Evolutionary conservation across 2,329 filamentous ascomycete species (phyloP).

Genomic region (Aureobasidium uvarum): DNA sequence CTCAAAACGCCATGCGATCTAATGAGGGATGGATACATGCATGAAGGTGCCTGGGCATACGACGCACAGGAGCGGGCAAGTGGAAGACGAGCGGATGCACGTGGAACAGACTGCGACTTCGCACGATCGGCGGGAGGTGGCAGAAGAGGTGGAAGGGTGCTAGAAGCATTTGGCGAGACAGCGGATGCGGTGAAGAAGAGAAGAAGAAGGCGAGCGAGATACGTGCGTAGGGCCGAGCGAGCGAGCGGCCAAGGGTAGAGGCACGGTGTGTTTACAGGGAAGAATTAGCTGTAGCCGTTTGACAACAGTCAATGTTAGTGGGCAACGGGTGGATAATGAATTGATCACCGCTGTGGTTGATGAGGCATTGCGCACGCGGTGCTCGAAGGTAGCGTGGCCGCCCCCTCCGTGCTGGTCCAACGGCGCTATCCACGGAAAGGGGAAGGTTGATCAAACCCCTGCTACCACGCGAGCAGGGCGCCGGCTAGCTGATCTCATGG

Average conservation of each 20-base stretch:
- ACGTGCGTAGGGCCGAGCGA: slow-evolving; percentile 18
- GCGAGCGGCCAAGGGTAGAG: background rate
- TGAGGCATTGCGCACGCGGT: slow-evolving; percentile 23
- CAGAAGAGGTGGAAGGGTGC: background rate
- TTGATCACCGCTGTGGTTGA: slow-evolving; percentile 9
- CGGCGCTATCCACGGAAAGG: slow-evolving; percentile 24
- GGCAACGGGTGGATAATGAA: slow-evolving; percentile 26
- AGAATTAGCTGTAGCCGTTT: slow-evolving; percentile 22
- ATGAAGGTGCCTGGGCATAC: background rate
- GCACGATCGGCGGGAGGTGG: slow-evolving; percentile 15
- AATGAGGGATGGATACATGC: slow-evolving; percentile 18
- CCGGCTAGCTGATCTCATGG: slow-evolving; percentile 25
- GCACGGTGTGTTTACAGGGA: background rate
- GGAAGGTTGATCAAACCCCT: slow-evolving; percentile 13
- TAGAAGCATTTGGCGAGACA: background rate
- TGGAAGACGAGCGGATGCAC: slow-evolving; percentile 4
- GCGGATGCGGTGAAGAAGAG: background rate
- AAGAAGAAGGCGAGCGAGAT: slow-evolving; percentile 8
- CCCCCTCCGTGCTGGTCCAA: slow-evolving; percentile 17
- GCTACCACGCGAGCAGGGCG: slow-evolving; percentile 25
- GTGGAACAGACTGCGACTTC: slow-evolving; percentile 12
- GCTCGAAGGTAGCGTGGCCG: slow-evolving; percentile 22
- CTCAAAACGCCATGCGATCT: slow-evolving; percentile 23
- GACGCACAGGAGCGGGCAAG: slow-evolving; percentile 1
- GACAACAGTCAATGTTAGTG: slow-evolving; percentile 5